Percentiles rank a stretch among this genome's conserved stretches.
These are phyloP conservation scores for Populus hybrid DNA, from an alignment of 441 rosid genomes.

Conservation along the genomic window DNA sequence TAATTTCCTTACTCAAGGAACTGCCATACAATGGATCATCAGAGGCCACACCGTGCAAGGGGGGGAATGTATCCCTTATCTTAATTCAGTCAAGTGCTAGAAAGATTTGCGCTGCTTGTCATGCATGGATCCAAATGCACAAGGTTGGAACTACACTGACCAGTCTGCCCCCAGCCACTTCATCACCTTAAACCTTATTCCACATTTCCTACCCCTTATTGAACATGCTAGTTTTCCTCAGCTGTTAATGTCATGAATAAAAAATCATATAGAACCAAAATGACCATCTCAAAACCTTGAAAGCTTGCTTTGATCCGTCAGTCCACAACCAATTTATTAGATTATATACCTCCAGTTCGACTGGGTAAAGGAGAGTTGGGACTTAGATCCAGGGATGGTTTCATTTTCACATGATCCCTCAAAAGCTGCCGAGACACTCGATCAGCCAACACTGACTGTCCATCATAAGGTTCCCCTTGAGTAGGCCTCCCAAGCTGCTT, in stretches of 20 bases:
- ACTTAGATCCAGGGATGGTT: constrained; percentile 55
- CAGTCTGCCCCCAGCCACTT: constrained; percentile 12
- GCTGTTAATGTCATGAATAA: constrained; percentile 23
- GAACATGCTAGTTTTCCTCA: constrained; percentile 19
- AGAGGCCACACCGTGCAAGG: constrained; percentile 2
- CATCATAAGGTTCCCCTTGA: constrained; percentile 25
- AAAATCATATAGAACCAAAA: constrained; percentile 23
- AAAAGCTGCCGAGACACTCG: constrained; percentile 69
- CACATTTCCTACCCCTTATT: constrained; percentile 23
- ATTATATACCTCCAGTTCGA: constrained; percentile 32
- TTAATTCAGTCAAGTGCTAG: constrained; percentile 14
- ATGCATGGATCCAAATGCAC: constrained; percentile 14
- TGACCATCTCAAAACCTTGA: constrained; percentile 12
- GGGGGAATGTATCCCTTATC: neutral
- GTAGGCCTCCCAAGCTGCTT: constrained; percentile 32
- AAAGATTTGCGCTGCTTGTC: constrained; percentile 18
- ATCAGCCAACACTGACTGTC: constrained; percentile 52
- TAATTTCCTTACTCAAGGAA: constrained; percentile 3
- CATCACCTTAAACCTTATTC: constrained; percentile 24
- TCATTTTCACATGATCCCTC: constrained; percentile 59
- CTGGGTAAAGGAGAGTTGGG: constrained; percentile 45
- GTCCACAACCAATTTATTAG: constrained; percentile 6
- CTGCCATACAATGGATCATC: constrained; percentile 18
- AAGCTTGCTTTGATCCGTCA: neutral
- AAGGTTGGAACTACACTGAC: neutral